Conservation (phyloP, 768 basidiomycete species). For the Mycena rebaudengoi region DNA sequence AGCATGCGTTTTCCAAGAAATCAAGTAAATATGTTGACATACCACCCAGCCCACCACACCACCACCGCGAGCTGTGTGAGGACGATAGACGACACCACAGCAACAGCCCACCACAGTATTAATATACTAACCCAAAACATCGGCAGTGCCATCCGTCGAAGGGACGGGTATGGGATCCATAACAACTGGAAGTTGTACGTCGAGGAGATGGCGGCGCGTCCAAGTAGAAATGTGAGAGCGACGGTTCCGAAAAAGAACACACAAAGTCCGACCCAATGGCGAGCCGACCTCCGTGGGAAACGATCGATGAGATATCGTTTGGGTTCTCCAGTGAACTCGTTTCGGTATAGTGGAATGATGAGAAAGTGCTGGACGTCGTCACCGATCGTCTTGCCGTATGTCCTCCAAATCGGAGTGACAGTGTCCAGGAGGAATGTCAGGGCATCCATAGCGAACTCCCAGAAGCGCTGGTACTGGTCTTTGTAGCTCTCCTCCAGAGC, state of each 20-base stretch:
- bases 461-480: slow-evolving; percentile 82
- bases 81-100: slow-evolving; percentile 66
- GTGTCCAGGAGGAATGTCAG: slow-evolving; percentile 79
- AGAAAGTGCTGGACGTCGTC: slow-evolving; percentile 83
- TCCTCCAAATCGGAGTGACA: slow-evolving; percentile 83
- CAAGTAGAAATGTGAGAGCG: slow-evolving; percentile 62
- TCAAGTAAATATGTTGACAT: slow-evolving; percentile 56
- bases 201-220: slow-evolving; percentile 65
- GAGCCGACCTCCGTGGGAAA: slow-evolving; percentile 69
- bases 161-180: slow-evolving; percentile 65
- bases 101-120: slow-evolving; percentile 72
- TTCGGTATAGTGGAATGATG: slow-evolving; percentile 83
- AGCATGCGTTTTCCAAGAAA: slow-evolving; percentile 16
- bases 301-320: slow-evolving; percentile 68
- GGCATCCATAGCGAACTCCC: slow-evolving; percentile 83
- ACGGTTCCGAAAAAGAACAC: slow-evolving; percentile 59
- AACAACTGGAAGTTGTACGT: slow-evolving; percentile 61
- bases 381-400: slow-evolving; percentile 82
- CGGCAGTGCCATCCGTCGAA: slow-evolving; percentile 71
- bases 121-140: slow-evolving; percentile 71
- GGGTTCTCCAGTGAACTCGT: slow-evolving; percentile 83
- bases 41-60: slow-evolving; percentile 83
- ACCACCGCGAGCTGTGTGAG: slow-evolving; percentile 65
- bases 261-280: slow-evolving; percentile 73
- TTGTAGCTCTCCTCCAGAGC: slow-evolving; percentile 81